Conservation (phyloP, 225 moss, liverwort and hornwort species). For the Polytrichum commune region DNA sequence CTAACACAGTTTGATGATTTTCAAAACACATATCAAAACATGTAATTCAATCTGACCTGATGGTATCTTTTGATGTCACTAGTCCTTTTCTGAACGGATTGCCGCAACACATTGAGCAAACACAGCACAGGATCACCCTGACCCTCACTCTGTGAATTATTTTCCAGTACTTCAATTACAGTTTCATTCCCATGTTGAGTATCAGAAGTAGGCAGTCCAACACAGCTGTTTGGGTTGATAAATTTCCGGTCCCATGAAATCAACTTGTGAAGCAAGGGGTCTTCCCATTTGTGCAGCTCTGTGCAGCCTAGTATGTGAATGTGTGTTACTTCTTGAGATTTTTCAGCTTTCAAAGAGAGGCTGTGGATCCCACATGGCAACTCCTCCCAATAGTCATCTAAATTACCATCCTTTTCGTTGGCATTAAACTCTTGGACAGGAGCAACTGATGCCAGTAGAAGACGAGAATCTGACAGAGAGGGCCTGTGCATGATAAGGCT, state of each 20-base stretch:
- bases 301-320: constrained; percentile 28
- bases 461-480: constrained; percentile 65
- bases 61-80: constrained; percentile 42
- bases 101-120: constrained; percentile 54
- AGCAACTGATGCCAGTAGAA: constrained; percentile 80
- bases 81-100: constrained; percentile 66
- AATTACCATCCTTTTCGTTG: constrained; percentile 8
- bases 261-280: constrained; percentile 56
- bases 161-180: background rate
- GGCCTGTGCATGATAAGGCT: constrained; percentile 83
- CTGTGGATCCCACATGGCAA: constrained; percentile 82
- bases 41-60: constrained; percentile 24
- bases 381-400: constrained; percentile 69
- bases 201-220: background rate
- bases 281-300: constrained; percentile 67
- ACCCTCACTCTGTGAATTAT: background rate
- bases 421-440: constrained; percentile 22
- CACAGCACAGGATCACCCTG: constrained; percentile 26
- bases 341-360: constrained; percentile 26
- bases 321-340: constrained; percentile 1
- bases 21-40: background rate
- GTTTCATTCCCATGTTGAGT: constrained; percentile 14
- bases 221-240: constrained; percentile 35
- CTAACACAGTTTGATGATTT: background rate
- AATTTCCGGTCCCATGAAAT: constrained; percentile 62